Base-by-base conservation (phyloP, 345 rosid genomes). In the Tarenaya hassleriana region DNA sequence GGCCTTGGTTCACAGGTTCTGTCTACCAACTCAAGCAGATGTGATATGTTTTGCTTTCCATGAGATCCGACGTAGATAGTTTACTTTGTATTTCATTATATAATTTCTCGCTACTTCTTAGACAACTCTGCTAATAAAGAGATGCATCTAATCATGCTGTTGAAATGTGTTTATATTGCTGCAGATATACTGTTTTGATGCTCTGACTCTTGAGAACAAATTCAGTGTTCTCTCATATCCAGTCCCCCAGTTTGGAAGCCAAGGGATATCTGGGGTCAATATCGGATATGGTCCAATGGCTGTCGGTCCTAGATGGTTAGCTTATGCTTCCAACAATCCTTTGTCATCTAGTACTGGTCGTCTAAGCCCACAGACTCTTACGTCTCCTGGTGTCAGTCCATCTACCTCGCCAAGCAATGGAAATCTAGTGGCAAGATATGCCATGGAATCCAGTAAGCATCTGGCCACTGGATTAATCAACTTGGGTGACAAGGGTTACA, bases 281-380 rank as follows among this genome's bases (percentile, higher is more conserved):
- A 52, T 85, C 13, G 98, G 98, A 32, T 85, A 85, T 61, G 98
- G 98, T 53, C 98, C 98, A 54, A 83, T 88, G 98, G 89, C 92
- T 64, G 83, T 92, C 55, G 98, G 98, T 46, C 78, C 94, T 13
- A 78, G 94, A 70, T 92, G 97, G 98, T 73, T 92, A 73, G 98
- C 95, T 64, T 92, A 85, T 83, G 88, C 97, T 67, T 78, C 98
- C 41, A 79, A 76, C 61, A 85, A 63, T 41, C 95, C 95, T 7
- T 69, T 88, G 64, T 69, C 80, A 16, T 82, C 88, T 42, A 83
- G 64, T 67, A 64, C 79, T 35, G 95, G 91, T 54, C 91, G 97
- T 52, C 62, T 92, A 56, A 88, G 98, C 70, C 98, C 97, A 33
- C 95, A 92, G 67, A 83, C 82, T 63, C 86, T 88, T 67, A 88